Evolutionary conservation across 177 flowering plant genomes (phyloP).

Genomic region (Vitis hybrid): DNA sequence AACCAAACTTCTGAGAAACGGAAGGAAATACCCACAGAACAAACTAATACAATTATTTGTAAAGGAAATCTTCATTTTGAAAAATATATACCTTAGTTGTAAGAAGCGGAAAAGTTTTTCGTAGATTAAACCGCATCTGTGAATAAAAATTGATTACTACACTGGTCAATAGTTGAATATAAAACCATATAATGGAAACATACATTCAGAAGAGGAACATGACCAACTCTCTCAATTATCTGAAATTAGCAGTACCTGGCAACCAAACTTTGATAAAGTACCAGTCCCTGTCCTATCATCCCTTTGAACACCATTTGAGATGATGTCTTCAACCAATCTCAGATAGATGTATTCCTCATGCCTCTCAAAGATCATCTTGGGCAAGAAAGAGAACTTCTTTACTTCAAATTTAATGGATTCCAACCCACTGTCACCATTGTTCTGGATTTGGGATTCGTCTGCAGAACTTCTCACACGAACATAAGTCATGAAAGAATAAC

Average conservation of each 20-base stretch:
- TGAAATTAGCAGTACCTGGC: conserved; percentile 62
- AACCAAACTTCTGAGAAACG: neutral
- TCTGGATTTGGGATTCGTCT: conserved; percentile 25
- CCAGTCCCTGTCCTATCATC: conserved; percentile 96
- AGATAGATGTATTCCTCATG: conserved; percentile 83
- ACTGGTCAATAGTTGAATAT: neutral
- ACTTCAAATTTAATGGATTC: conserved; percentile 45
- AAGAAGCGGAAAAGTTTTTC: conserved; percentile 82
- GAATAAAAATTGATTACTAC: neutral
- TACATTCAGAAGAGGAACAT: neutral
- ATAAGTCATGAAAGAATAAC: conserved; percentile 64
- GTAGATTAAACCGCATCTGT: conserved; percentile 90
- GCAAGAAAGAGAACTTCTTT: conserved; percentile 64
- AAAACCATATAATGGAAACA: conserved; percentile 1
- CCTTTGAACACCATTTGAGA: conserved; percentile 60
- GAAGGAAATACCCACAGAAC: neutral
- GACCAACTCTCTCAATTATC: neutral
- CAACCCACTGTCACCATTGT: conserved; percentile 33
- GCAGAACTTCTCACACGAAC: conserved; percentile 68
- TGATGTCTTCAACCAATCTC: conserved; percentile 71
- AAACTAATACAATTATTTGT: neutral
- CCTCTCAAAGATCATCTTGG: conserved; percentile 72
- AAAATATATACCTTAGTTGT: conserved; percentile 72
- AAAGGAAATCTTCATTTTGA: neutral
- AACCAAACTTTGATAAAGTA: conserved; percentile 87